Conservation (phyloP, 768 basidiomycete genomes). For the Erythrobasidium yunnanense region DNA sequence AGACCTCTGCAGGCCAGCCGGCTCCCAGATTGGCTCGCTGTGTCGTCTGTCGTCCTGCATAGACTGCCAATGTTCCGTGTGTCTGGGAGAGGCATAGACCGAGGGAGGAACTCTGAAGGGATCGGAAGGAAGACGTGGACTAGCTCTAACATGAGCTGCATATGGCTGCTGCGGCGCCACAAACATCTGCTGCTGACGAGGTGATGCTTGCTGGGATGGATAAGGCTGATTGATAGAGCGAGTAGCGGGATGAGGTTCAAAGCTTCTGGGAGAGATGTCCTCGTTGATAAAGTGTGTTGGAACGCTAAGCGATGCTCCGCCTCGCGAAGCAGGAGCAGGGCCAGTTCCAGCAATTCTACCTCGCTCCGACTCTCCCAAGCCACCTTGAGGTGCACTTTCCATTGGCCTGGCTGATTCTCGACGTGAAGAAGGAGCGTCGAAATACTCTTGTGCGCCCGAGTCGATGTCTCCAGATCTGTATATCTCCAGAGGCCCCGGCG, state of each 20-base stretch:
- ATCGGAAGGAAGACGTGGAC: background rate
- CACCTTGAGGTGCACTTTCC: no score
- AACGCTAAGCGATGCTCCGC: no score
- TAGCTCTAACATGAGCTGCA: slow-evolving; percentile 6
- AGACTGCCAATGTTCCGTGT: background rate
- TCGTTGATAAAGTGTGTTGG: background rate
- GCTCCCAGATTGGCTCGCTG: background rate
- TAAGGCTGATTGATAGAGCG: background rate
- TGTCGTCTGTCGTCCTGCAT: background rate
- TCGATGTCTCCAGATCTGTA: background rate
- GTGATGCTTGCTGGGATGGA: no score
- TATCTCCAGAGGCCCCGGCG: background rate
- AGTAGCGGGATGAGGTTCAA: background rate
- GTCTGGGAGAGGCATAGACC: background rate
- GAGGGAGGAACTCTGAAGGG: background rate
- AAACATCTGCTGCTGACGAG: background rate
- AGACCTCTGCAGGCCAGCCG: no score
- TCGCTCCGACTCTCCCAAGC: no score
- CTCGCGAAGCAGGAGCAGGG: no score
- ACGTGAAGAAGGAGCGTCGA: background rate
- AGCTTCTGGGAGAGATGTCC: background rate
- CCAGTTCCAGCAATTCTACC: no score
- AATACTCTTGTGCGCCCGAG: slow-evolving; percentile 4
- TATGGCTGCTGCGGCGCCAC: background rate
- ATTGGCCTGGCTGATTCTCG: no score